Base-by-base conservation (phyloP, 2,329 filamentous ascomycete species). In the Alternaria viburni region DNA sequence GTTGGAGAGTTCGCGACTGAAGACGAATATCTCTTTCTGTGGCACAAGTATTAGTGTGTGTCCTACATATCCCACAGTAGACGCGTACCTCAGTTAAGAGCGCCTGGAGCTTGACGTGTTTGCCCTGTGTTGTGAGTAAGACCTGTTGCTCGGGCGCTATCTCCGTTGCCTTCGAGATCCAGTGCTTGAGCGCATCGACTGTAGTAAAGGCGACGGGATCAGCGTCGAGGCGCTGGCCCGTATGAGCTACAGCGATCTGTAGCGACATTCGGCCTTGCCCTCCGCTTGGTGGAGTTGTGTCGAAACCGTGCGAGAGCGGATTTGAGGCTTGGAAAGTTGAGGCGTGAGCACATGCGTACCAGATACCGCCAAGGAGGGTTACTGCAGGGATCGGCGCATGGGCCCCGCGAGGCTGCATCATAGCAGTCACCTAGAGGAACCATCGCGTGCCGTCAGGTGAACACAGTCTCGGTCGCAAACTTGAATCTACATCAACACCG, bases 171-270 rank as follows among this genome's bases (percentile, higher is more conserved):
- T 87, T 87, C 65, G 90, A 86, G 72, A 98, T 90, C 89, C 93
- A 96, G 80, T 86, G 83, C 81, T 91, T 93, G 72, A 98, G 88
- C 67, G 91, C 91, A 82, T 98, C 95, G 78, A 97, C 87, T 62
- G 90, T 91, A 72, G 87, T 86, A 81, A 95, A 91, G 77, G 89
- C 88, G 68, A 89, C 86, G 70, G 90, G 88, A 83, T 97, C 92
- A 80, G 92, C 87, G 80, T 90, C 86, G 78, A 97, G 87, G 83
- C 91, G 90, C 86, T 93, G 90, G 85, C 95, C 95, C 82, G 92
- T 93, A 84, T 97, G 94, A 86, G 93, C 93, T 79, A 97, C 90
- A 85, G 93, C 92, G 82, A 97, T 90, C 84, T 93, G 89, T 80
- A 95, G 88, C 84, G 92, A 91, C 93, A 97, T 97, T 82, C 85